Conservation (phyloP, 805 yeast genomes). For the Candida xiaguanensis region DNA sequence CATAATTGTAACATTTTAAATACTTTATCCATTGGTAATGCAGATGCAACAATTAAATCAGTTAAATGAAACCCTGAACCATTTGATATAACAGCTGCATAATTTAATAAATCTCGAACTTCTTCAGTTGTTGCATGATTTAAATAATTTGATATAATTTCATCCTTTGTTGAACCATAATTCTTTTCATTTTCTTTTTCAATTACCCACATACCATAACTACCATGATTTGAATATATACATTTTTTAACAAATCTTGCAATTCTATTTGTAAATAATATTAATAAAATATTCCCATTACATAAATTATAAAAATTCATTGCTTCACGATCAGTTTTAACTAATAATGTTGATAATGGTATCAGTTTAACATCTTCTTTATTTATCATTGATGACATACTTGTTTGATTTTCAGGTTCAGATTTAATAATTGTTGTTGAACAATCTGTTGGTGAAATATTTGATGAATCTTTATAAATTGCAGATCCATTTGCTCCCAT, state of each 20-base stretch:
- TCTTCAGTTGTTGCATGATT: conserved; percentile 14
- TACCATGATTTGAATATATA: conserved; percentile 5
- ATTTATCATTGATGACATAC: conserved; percentile 7
- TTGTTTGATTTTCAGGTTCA: conserved; percentile 5
- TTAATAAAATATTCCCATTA: conserved; percentile 3
- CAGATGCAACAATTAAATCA: conserved; percentile 37
- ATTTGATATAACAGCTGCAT: conserved; percentile 40
- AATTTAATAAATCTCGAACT: conserved; percentile 25
- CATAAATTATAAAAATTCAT: conserved; percentile 4
- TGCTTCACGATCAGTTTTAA: conserved; percentile 2
- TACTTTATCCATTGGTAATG: conserved; percentile 27
- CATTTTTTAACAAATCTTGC: conserved; percentile 5
- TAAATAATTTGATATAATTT: conserved; percentile 19
- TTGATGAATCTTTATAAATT: background rate
- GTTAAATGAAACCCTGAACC: conserved; percentile 33
- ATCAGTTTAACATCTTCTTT: background rate
- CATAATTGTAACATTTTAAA: conserved; percentile 30
- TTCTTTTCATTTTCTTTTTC: background rate
- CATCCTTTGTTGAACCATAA: conserved; percentile 4
- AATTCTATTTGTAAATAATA: conserved; percentile 3
- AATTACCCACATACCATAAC: conserved; percentile 5
- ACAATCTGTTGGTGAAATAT: background rate
- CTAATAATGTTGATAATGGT: background rate
- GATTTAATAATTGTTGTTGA: background rate
- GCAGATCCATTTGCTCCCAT: conserved; percentile 5